Base-by-base conservation (phyloP, 2,329 filamentous ascomycete genomes). In the Cryphonectria naterciae region DNA sequence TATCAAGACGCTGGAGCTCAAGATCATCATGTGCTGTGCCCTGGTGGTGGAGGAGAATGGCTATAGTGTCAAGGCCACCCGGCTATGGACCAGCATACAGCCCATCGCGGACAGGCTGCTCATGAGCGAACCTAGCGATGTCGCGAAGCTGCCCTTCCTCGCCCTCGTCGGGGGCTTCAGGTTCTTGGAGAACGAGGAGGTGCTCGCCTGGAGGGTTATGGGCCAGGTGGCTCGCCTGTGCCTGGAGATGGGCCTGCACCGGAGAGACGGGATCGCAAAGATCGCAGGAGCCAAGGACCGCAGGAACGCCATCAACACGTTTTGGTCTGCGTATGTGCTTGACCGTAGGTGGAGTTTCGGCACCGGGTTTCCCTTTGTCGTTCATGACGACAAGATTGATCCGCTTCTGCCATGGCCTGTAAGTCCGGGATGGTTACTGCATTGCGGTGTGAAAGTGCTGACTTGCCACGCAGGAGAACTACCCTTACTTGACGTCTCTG, bases 291-390 rank as follows among this genome's bases (percentile, higher is more conserved):
- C 93, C 61, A 85, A 89, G 58, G 92, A 94, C 73, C 87, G 93
- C 65, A 84, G 86, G 65, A 86, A 89, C 66, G 90, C 92, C 0
- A 85, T 93, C 39, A 88, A 91, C 65, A 88, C 93, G 19, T 97
- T 97, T 79, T 98, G 93, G 95, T 90, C 92, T 1, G 90, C 94
- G 25, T 97, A 96, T 77, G 91, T 94, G 4, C 84, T 97, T 54
- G 95, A 97, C 78, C 86, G 94, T 54, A 87, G 94, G 66, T 97
- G 94, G 94, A 94, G 92, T 74, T 93, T 97, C 75, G 93, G 92
- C n/a, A 95, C 93, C 0, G 94, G 94, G 0, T 86, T 97, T 79
- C 94, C 94, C 0, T 97, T 94, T 81, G 91, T 93, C 2, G 85
- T 97, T 49, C 92, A 95, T 74, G 94, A 97, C 77, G 88, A 92